phyloP scores from a whole-genome alignment of 192 early-diverging fungal species.

The Ambispora gerdemannii region DNA sequence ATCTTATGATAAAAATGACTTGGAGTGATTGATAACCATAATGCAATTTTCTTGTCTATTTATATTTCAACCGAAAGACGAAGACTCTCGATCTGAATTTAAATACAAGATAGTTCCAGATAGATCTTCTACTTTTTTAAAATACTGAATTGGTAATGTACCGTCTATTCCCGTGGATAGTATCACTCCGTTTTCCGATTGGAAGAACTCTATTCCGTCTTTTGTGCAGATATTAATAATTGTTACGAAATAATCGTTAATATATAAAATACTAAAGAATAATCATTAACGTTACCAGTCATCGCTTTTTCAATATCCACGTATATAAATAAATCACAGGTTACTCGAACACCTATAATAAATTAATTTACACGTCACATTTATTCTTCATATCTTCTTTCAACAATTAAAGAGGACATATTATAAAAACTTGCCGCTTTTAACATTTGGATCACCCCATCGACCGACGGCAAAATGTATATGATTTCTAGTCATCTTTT shows the following conservation, averaged over 20 bases:
- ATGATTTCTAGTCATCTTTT: conserved; percentile 79
- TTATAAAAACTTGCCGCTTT: conserved; percentile 56
- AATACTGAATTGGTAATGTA: conserved; percentile 2
- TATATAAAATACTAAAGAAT: neutral
- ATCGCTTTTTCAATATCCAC: conserved; percentile 72
- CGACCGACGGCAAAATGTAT: conserved; percentile 83
- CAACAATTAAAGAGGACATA: too few relatives aligned
- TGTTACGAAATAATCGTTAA: neutral
- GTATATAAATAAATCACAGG: conserved; percentile 73
- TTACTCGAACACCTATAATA: conserved; percentile 60
- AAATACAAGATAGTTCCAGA: too few relatives aligned
- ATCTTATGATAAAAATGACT: too few relatives aligned
- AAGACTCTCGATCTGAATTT: too few relatives aligned
- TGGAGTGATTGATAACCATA: too few relatives aligned
- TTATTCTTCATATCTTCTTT: too few relatives aligned
- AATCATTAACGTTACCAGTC: conserved; percentile 42
- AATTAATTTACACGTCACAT: conserved; percentile 5
- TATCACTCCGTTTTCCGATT: conserved; percentile 21
- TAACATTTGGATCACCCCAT: conserved; percentile 63
- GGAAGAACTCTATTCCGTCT: conserved; percentile 24
- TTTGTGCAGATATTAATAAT: neutral
- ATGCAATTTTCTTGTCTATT: too few relatives aligned
- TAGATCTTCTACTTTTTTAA: conserved; percentile 26
- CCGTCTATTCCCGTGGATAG: conserved; percentile 15
- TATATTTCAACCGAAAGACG: too few relatives aligned